A percentile compares a stretch with the other conserved stretches of the same genome.
Conservation (phyloP, 2,329 filamentous ascomycete genomes). For the Epicoccum sorghinum region DNA sequence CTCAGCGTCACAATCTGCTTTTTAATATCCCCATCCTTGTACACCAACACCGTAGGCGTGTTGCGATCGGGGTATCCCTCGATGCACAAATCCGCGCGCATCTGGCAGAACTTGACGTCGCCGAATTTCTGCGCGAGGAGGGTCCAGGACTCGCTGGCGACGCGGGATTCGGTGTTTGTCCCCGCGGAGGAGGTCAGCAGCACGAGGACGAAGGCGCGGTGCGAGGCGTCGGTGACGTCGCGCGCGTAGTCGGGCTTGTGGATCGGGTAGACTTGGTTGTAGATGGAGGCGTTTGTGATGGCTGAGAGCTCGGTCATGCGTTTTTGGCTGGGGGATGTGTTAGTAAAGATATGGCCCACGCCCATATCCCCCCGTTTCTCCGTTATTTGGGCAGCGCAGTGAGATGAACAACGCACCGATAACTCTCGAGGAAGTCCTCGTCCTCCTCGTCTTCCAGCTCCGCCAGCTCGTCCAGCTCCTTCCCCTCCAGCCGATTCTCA, state of each 20-base stretch:
- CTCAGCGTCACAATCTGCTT: constrained; percentile 90
- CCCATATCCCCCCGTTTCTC: no score
- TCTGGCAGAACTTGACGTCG: constrained; percentile 97
- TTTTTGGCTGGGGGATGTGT: constrained; percentile 64
- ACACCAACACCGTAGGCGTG: constrained; percentile 90
- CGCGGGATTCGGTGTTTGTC: constrained; percentile 82
- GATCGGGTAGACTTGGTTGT: constrained; percentile 90
- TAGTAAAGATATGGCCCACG: background rate
- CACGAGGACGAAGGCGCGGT: constrained; percentile 71
- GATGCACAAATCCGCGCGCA: constrained; percentile 88
- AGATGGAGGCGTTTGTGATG: constrained; percentile 76
- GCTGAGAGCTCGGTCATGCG: constrained; percentile 81
- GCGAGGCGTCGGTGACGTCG: constrained; percentile 90
- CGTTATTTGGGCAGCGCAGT: no score
- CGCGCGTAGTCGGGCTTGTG: constrained; percentile 92
- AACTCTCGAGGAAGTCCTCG: constrained; percentile 85
- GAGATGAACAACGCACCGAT: no score
- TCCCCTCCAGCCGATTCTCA: constrained; percentile 91
- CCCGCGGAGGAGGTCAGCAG: constrained; percentile 80
- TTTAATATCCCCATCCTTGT: constrained; percentile 89
- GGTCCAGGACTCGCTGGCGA: constrained; percentile 85
- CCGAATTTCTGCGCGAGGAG: constrained; percentile 84
- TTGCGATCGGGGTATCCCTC: constrained; percentile 96
- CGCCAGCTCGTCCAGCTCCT: constrained; percentile 90
- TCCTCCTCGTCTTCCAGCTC: constrained; percentile 96